Evolutionary conservation across 2,329 filamentous ascomycete genomes (phyloP).

Genomic region (Curvularia eragrostidis): DNA sequence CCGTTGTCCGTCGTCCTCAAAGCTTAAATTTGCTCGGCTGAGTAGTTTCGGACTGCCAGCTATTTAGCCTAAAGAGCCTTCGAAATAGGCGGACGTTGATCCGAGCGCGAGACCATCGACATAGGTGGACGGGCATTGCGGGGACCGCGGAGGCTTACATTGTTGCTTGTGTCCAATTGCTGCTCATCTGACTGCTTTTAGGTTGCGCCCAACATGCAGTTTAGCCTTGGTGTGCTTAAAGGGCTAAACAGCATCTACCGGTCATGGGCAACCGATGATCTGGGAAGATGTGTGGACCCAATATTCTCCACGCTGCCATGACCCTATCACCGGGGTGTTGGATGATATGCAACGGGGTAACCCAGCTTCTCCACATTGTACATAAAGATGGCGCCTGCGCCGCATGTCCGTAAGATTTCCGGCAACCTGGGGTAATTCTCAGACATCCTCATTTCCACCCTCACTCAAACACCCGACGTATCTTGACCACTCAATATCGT

Average conservation of each 20-base stretch:
- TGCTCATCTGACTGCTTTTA: conserved; percentile 3
- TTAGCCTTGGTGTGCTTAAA: conserved; percentile 20
- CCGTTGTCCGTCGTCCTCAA: conserved; percentile 2
- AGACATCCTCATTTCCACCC: background rate
- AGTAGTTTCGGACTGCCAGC: conserved; percentile 1
- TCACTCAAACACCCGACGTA: background rate
- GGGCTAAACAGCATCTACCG: conserved; percentile 14
- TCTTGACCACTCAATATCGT: conserved; percentile 8
- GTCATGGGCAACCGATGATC: conserved; percentile 9
- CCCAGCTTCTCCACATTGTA: conserved; percentile 10
- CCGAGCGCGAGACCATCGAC: conserved; percentile 4
- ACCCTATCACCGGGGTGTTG: conserved; percentile 24
- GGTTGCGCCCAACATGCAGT: conserved; percentile 6
- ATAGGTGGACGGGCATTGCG: conserved; percentile 9
- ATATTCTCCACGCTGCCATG: conserved; percentile 16
- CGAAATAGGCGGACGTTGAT: conserved; percentile 12
- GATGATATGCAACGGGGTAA: conserved; percentile 22
- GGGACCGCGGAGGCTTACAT: conserved; percentile 10
- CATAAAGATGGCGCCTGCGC: conserved; percentile 13
- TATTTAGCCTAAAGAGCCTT: conserved; percentile 24
- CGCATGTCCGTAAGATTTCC: conserved; percentile 13
- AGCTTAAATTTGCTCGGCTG: conserved; percentile 6
- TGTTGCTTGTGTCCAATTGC: conserved; percentile 7
- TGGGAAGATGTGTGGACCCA: conserved; percentile 13
- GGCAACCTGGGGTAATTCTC: background rate